Percentiles rank a stretch among this genome's conserved stretches.
Conservation (phyloP, 345 rosid species). For the Dipteronia dyeriana region DNA sequence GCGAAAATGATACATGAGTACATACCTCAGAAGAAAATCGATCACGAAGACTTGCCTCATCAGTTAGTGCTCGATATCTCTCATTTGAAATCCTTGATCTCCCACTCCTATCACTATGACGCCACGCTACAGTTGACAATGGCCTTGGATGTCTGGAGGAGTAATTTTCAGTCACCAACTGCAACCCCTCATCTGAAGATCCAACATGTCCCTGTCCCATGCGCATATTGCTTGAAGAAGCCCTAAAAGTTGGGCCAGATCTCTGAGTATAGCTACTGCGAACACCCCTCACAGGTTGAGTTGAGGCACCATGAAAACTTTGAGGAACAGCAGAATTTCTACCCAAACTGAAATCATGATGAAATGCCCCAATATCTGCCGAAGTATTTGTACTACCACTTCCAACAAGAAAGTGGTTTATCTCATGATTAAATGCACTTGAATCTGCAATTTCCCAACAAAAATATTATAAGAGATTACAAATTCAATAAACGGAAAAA, state of each 20-base stretch:
- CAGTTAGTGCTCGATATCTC: conserved; percentile 51
- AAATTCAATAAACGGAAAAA: neutral
- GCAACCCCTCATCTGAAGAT: conserved; percentile 57
- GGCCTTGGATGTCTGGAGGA: conserved; percentile 66
- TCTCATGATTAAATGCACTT: conserved; percentile 52
- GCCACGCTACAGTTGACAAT: conserved; percentile 55
- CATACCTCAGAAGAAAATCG: conserved; percentile 67
- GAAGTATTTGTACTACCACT: conserved; percentile 43
- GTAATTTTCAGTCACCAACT: conserved; percentile 52
- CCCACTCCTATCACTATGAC: conserved; percentile 56
- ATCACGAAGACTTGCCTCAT: conserved; percentile 54
- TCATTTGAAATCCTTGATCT: conserved; percentile 70
- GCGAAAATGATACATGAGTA: neutral
- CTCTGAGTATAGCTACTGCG: conserved; percentile 59
- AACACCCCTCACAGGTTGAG: conserved; percentile 50
- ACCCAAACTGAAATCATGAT: conserved; percentile 48
- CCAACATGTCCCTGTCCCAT: conserved; percentile 59
- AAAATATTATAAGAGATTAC: neutral
- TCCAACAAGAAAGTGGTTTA: conserved; percentile 41
- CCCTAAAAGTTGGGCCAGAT: conserved; percentile 59
- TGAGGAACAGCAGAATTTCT: conserved; percentile 54
- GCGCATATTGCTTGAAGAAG: conserved; percentile 53
- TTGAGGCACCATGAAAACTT: conserved; percentile 45
- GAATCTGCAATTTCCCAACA: conserved; percentile 49
- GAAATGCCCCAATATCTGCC: conserved; percentile 45